Evolutionary conservation across 2,329 filamentous ascomycete genomes (phyloP).

Genomic region (Stachybotrys echinatus): DNA sequence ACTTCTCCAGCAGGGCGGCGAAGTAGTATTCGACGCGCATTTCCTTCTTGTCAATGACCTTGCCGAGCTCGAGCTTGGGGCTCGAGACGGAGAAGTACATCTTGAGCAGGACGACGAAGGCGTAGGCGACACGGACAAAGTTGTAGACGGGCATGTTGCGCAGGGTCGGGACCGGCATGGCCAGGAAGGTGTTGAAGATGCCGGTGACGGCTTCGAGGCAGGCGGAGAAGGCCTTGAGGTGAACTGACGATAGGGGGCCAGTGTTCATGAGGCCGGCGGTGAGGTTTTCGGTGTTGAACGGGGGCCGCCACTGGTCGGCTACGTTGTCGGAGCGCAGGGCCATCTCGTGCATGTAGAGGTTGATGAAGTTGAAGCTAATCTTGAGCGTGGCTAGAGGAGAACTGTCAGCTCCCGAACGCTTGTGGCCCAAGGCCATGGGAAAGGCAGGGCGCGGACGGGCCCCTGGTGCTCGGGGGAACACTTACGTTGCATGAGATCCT

Average conservation of each 20-base stretch:
- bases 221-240: conserved; percentile 62
- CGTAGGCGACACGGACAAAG: conserved; percentile 68
- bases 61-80: conserved; percentile 61
- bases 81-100: conserved; percentile 64
- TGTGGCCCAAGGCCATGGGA: too few relatives aligned
- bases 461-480: too few relatives aligned
- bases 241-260: conserved; percentile 39
- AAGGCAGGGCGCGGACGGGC: too few relatives aligned
- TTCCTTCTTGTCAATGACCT: conserved; percentile 61
- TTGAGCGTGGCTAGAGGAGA: conserved; percentile 47
- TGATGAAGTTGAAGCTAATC: conserved; percentile 60
- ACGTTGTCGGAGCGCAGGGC: conserved; percentile 60
- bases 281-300: conserved; percentile 39
- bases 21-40: conserved; percentile 64
- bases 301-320: conserved; percentile 46
- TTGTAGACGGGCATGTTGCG: conserved; percentile 65
- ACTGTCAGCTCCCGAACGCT: background rate
- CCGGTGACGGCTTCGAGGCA: conserved; percentile 62
- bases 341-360: conserved; percentile 72
- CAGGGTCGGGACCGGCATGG: conserved; percentile 52
- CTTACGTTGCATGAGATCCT: conserved; percentile 52
- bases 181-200: conserved; percentile 60
- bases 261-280: conserved; percentile 34
- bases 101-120: conserved; percentile 67
- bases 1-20: conserved; percentile 63